Evolutionary conservation across 805 yeast genomes (phyloP), one percentile per base, ranked within the genome.

Genomic region (Kregervanrija pseudodelftensis): DNA sequence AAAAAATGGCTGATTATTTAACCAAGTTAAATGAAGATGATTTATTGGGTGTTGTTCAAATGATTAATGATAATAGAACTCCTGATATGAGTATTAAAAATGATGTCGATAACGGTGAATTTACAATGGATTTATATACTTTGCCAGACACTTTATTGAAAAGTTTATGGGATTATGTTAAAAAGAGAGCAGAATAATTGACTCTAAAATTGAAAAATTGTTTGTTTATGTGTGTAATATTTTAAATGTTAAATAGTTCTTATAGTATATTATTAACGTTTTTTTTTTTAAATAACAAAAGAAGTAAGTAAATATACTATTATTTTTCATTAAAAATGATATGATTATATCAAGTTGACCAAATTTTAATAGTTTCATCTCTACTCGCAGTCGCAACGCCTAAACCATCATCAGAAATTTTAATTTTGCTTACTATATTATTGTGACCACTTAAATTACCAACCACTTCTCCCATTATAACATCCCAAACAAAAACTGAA

Each of bases 31-130:
- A 74, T 47, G 98, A 91, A 66, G 98, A 93, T 60, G 97, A 93
- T 65, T 72, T 91, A 54, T 78, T 93, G 41, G 95, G 89, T 32
- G 93, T 93, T 40, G 98, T 91, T 44, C 98, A 91, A 67, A 90
- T 91, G 96, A 93, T 91, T 36, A 89, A 95, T 37, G 98, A 91
- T 64, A 93, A 93, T 68, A 79, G 87, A 60, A 88, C 98, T 5
- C 79, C 87, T 38, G 98, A 91, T 40, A 91, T 91, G 95, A 89
- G 85, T 66, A 84, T 91, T 56, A 90, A 90, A 62, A 91, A 93
- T 64, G 95, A 91, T 58, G 89, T 87, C 41, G 98, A 91, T 50
- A 91, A 87, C 57, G 99, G 99, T 43, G 98, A 93, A 69, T 91
- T 93, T 64, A 88, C 95, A 44, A 87, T 91, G 86, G 99, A 91